phyloP scores from a whole-genome alignment of 2,329 filamentous ascomycete genomes.

The Aspergillus sp. region DNA sequence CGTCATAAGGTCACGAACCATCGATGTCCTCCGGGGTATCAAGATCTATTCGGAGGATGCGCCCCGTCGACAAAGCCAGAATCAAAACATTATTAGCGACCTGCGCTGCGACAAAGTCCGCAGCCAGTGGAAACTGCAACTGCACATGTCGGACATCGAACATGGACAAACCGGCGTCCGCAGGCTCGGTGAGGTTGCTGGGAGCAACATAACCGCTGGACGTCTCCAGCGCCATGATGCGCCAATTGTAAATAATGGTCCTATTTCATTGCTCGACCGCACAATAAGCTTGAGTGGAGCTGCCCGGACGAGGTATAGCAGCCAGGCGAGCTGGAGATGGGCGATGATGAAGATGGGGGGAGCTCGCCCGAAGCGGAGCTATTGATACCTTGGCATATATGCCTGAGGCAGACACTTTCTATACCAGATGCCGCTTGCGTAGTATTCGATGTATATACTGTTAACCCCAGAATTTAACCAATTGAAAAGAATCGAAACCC shows the following conservation, averaged over 20 bases:
- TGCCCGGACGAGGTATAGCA: conserved; percentile 10
- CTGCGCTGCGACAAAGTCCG: conserved; percentile 93
- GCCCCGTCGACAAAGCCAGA: conserved; percentile 84
- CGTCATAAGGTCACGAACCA: conserved; percentile 52
- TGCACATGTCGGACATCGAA: conserved; percentile 93
- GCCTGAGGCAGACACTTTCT: conserved; percentile 7
- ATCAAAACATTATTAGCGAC: conserved; percentile 97
- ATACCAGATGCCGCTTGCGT: not conserved
- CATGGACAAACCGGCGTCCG: conserved; percentile 72
- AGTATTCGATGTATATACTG: too few relatives aligned
- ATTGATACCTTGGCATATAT: conserved; percentile 8
- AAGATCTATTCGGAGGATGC: conserved; percentile 90
- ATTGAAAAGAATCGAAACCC: too few relatives aligned
- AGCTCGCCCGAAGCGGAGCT: conserved; percentile 19
- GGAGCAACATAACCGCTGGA: conserved; percentile 72
- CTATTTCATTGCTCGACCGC: conserved; percentile 34
- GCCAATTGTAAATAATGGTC: conserved; percentile 25
- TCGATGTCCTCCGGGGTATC: conserved; percentile 95
- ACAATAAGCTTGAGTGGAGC: conserved; percentile 25
- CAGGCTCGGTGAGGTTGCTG: conserved; percentile 60
- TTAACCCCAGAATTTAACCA: too few relatives aligned
- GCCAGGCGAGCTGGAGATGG: conserved; percentile 1
- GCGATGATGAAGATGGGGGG: conserved; percentile 8
- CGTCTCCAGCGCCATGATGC: conserved; percentile 68
- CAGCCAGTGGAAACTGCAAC: conserved; percentile 89